Evolutionary conservation across 768 basidiomycete genomes (phyloP), one percentile per base, ranked within the genome.

Genomic region (Suillus cothurnatus): DNA sequence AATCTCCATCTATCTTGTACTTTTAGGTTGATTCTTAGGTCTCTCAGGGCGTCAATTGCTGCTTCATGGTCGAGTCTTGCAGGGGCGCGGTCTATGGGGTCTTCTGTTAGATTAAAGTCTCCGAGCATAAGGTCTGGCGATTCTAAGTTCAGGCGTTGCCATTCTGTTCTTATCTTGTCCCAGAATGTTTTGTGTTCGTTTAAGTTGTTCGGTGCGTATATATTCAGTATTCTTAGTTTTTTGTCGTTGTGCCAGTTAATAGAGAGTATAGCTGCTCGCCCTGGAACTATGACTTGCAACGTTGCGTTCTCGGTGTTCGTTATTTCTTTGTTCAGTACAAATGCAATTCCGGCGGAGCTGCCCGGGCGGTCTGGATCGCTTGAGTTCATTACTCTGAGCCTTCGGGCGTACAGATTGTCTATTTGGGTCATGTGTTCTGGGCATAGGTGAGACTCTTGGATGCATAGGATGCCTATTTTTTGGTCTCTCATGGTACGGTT

Each of bases 91-190:
- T 84, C 82, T 0, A 83, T 62, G 0, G 66, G 21, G 1, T 81
- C 78, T 62, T 84, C 81, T 0, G 78, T 76, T 1, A 83, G 36
- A 66, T 85, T 84, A 49, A 79, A 79, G 64, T 85, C 81, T 0
- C 82, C 81, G 0, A 77, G 38, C 56, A 85, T 64, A 0, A 81
- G 15, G 36, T 82, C 76, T 36, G n/a, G n/a, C n/a, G n/a, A n/a
- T n/a, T n/a, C n/a, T n/a, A n/a, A n/a, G n/a, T n/a, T n/a, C n/a
- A n/a, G n/a, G n/a, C n/a, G n/a, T n/a, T n/a, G 1, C 49, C 50
- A 52, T 52, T 52, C 50, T 2, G 26, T 8, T 8, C 4, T 26
- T 3, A 52, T 12, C 9, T 28, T 61, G 4, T 69, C 41, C 72
- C 72, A 76, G 62, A 72, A 76, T 0, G 0, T 9, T 2, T 12